Base-by-base conservation (phyloP, 75 land plant species). In the Gnetum montanum region DNA sequence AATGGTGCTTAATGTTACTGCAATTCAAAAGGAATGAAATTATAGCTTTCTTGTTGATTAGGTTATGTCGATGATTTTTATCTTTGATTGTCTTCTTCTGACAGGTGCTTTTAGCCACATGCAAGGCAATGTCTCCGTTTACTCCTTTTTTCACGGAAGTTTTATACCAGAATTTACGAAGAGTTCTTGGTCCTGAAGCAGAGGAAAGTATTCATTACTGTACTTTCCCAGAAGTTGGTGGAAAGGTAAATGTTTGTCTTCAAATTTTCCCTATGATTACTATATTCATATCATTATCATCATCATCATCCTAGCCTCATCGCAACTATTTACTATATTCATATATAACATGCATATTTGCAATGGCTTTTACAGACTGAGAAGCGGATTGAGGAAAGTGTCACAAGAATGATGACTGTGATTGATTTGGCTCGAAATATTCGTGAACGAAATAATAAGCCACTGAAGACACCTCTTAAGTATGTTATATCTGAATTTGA, bases 351-450 rank as follows among this genome's bases (percentile, higher is more conserved):
- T 8, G 20, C 20, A 49, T 15, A 49, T 15, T 41, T 15, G 43
- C 43, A 15, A 18, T 41, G 13, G 43, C 43, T 1, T 41, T n/a
- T 35, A 44, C 62, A 92, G 97, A 81, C 74, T 26, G 86, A 67
- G 31, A 78, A 85, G 15, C 82, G 86, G 4, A 95, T 95, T 69
- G 99, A 95, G 63, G 55, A 69, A 86, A 95, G 99, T 78, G 96
- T 95, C 29, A 29, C 78, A 23, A 78, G 99, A 49, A 95, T 95
- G 99, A 95, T 83, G 88, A 90, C 91, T 13, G 74, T 95, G 33
- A 95, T 95, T 61, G 99, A 95, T 67, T 80, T 90, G 56, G 97
- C 92, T 6, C 90, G 99, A n/a, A 90, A 83, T 45, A 95, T 95
- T 36, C 84, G 99, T 10, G 99, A 90, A 51, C 84, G 91, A 1